Percentiles rank a stretch among this genome's conserved stretches.
Evolutionary conservation across 768 basidiomycete genomes (phyloP).

Genomic region (Boletus tylopilopsis): DNA sequence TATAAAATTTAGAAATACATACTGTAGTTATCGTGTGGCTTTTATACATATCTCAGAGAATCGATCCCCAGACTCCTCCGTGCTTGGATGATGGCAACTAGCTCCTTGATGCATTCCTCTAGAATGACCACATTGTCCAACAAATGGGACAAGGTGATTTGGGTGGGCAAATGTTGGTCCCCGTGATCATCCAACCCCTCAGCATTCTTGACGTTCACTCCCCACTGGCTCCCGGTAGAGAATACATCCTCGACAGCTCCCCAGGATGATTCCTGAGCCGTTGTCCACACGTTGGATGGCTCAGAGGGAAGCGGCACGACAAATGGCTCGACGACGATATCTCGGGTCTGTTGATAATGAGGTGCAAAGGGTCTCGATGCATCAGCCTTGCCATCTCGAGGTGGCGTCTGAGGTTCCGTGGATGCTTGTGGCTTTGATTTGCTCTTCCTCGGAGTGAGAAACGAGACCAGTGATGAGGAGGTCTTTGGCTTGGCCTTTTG

Average conservation of each 20-base stretch:
- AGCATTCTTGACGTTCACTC: constrained; percentile 20
- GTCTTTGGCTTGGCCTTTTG: constrained; percentile 50
- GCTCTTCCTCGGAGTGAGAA: constrained; percentile 74
- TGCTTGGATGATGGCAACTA: constrained; percentile 81
- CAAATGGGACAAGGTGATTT: constrained; percentile 74
- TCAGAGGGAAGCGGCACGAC: constrained; percentile 50
- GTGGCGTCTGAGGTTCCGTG: constrained; percentile 45
- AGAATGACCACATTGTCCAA: constrained; percentile 93
- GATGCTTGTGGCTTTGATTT: constrained; percentile 35
- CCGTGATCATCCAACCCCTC: constrained; percentile 19
- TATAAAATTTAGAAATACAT: too few species aligned
- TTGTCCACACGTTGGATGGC: constrained; percentile 60
- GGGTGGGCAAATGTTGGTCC: constrained; percentile 33
- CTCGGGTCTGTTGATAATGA: constrained; percentile 78
- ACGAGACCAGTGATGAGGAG: constrained; percentile 69
- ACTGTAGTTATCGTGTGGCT: too few species aligned
- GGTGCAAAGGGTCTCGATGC: constrained; percentile 76
- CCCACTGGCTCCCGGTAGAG: constrained; percentile 42
- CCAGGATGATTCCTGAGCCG: constrained; percentile 50
- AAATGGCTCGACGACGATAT: constrained; percentile 69
- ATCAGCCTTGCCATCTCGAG: constrained; percentile 39
- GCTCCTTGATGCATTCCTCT: constrained; percentile 94
- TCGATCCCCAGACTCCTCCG: constrained; percentile 83
- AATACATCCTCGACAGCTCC: constrained; percentile 67
- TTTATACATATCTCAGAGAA: constrained; percentile 67